Evolutionary conservation across 2,329 filamentous ascomycete genomes (phyloP).

Genomic region (Thermothelomyces thermophilus): DNA sequence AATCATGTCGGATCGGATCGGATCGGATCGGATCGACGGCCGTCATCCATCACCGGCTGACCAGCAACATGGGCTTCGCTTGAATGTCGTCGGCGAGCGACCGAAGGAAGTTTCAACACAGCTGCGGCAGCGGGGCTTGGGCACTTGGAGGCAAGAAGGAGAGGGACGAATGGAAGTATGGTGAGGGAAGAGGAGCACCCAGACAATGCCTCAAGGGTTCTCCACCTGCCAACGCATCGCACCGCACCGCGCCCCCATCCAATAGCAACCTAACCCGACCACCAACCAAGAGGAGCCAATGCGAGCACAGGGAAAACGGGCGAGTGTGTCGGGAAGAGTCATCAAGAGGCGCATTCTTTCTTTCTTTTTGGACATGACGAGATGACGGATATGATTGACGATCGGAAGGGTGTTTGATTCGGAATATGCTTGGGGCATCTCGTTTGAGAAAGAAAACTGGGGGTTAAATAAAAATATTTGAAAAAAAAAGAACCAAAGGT

Average conservation of each 20-base stretch:
- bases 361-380: constrained; percentile 7
- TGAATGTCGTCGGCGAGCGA: neutral
- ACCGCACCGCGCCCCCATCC: neutral
- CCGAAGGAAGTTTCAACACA: constrained; percentile 1
- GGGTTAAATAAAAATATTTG: neutral
- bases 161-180: neutral
- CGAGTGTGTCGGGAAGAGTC: neutral
- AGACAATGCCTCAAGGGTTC: neutral
- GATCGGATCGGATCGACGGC: neutral
- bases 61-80: neutral
- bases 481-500: neutral
- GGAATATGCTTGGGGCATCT: neutral
- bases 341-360: neutral
- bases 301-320: neutral
- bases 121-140: constrained; percentile 8
- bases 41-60: neutral
- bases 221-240: neutral
- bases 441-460: neutral
- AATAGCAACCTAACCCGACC: neutral
- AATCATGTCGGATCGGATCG: too few relatives aligned
- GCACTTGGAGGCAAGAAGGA: neutral
- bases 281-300: neutral
- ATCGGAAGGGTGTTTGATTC: neutral
- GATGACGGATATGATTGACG: constrained; percentile 16
- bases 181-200: neutral